Conservation (phyloP, 495 filamentous ascomycete genomes). For the Tirmania nivea region DNA sequence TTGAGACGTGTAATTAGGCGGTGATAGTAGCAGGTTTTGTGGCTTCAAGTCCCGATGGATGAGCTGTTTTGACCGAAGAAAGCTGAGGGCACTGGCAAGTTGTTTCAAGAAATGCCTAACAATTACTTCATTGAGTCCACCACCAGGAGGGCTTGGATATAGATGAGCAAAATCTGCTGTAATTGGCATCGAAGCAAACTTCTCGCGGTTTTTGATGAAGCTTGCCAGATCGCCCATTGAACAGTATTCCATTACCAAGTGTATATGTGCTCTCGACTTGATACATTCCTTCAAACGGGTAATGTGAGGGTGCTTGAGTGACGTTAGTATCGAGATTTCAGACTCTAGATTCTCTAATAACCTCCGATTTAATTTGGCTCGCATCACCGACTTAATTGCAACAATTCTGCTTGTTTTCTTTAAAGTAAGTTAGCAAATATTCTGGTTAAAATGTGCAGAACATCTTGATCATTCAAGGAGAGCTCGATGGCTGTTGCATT, state of each 20-base stretch:
- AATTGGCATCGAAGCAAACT: conserved; percentile 44
- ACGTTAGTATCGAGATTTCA: conserved; percentile 85
- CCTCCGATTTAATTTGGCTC: conserved; percentile 76
- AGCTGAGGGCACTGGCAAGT: conserved; percentile 75
- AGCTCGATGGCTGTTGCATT: background rate
- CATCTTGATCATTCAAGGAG: background rate
- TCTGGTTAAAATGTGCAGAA: background rate
- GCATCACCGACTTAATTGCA: conserved; percentile 88
- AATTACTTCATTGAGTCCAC: conserved; percentile 79
- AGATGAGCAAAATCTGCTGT: conserved; percentile 71
- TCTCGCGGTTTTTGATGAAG: conserved; percentile 85
- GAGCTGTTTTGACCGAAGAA: conserved; percentile 60
- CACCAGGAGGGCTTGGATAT: conserved; percentile 61
- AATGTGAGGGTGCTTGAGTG: conserved; percentile 84
- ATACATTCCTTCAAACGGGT: conserved; percentile 85
- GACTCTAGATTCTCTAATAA: conserved; percentile 85
- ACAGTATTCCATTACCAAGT: conserved; percentile 97
- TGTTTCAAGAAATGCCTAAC: conserved; percentile 92
- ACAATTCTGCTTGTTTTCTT: conserved; percentile 46
- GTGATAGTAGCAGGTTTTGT: conserved; percentile 80
- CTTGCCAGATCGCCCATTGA: conserved; percentile 77
- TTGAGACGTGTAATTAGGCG: conserved; percentile 26
- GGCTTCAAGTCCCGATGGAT: conserved; percentile 97
- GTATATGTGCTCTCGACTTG: conserved; percentile 68
- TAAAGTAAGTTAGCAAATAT: conserved; percentile 6